These are phyloP conservation scores for Ustilago curta DNA, from an alignment of 1,284 basidiomycete genomes.

Conservation along the genomic window DNA sequence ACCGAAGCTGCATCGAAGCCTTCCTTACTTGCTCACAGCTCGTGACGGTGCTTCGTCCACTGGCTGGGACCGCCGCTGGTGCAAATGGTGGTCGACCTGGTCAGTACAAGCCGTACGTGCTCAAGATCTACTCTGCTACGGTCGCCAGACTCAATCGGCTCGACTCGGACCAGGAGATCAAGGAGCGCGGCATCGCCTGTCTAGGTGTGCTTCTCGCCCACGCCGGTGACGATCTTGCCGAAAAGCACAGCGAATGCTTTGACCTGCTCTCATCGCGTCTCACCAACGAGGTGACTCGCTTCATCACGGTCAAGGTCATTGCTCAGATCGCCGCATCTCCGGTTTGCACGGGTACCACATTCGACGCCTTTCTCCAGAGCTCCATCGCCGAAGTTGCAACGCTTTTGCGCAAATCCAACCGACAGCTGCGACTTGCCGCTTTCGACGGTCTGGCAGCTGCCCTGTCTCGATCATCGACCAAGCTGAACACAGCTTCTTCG, in stretches of 20 bases:
- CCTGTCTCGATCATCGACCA: conserved; percentile 74
- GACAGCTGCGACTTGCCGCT: conserved; percentile 81
- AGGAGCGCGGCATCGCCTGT: conserved; percentile 82
- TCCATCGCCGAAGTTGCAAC: conserved; percentile 80
- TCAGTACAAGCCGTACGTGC: conserved; percentile 45
- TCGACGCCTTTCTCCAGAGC: conserved; percentile 83
- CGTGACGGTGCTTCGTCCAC: conserved; percentile 70
- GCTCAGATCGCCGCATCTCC: conserved; percentile 71
- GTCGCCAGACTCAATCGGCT: conserved; percentile 79
- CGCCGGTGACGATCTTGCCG: conserved; percentile 77
- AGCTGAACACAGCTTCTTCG: conserved; percentile 35
- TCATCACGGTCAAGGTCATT: conserved; percentile 72
- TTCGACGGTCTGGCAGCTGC: conserved; percentile 83
- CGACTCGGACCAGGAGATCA: conserved; percentile 91
- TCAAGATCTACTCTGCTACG: conserved; percentile 78
- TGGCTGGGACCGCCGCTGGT: conserved; percentile 8
- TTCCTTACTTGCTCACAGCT: conserved; percentile 75
- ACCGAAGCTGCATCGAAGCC: conserved; percentile 71
- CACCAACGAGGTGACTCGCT: conserved; percentile 73
- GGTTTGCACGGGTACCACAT: conserved; percentile 68
- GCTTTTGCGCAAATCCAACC: conserved; percentile 82
- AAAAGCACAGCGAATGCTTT: conserved; percentile 69
- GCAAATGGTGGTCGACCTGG: conserved; percentile 13
- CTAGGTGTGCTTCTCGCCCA: conserved; percentile 87
- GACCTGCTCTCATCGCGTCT: conserved; percentile 83